phyloP scores from a whole-genome alignment of 1,284 basidiomycete species.

The Cryptococcus sp. region DNA sequence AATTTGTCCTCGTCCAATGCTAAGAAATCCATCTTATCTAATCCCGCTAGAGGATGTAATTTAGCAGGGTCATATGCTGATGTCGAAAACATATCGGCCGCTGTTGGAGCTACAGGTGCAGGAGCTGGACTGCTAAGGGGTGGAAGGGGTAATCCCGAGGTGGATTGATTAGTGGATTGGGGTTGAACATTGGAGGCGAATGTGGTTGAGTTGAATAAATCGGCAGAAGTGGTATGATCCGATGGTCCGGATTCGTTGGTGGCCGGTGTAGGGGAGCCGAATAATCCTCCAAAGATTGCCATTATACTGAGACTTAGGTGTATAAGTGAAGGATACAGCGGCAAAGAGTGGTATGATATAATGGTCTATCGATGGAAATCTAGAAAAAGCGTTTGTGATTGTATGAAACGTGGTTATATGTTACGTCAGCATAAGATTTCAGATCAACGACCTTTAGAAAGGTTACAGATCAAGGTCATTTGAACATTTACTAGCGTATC shows the following conservation, averaged over 20 bases:
- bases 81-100: conserved; percentile 74
- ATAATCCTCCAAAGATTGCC: conserved; percentile 46
- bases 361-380: too few species aligned
- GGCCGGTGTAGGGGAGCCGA: conserved; percentile 22
- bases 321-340: background rate
- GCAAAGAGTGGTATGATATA: too few species aligned
- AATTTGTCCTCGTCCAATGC: conserved; percentile 90
- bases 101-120: conserved; percentile 52
- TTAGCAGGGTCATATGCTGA: conserved; percentile 76
- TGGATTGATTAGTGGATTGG: background rate
- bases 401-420: too few species aligned
- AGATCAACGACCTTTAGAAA: too few species aligned
- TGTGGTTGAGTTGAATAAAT: conserved; percentile 38
- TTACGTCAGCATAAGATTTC: background rate
- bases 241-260: conserved; percentile 3
- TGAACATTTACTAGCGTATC: too few species aligned
- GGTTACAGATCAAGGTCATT: too few species aligned
- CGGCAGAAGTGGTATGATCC: conserved; percentile 35
- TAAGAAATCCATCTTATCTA: conserved; percentile 82
- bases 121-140: conserved; percentile 8
- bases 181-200: conserved; percentile 30
- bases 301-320: conserved; percentile 15
- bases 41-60: conserved; percentile 82
- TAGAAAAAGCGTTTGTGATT: too few species aligned
- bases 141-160: conserved; percentile 16